Evolutionary conservation across 345 rosid genomes (phyloP).

Genomic region (Brassica incana): DNA sequence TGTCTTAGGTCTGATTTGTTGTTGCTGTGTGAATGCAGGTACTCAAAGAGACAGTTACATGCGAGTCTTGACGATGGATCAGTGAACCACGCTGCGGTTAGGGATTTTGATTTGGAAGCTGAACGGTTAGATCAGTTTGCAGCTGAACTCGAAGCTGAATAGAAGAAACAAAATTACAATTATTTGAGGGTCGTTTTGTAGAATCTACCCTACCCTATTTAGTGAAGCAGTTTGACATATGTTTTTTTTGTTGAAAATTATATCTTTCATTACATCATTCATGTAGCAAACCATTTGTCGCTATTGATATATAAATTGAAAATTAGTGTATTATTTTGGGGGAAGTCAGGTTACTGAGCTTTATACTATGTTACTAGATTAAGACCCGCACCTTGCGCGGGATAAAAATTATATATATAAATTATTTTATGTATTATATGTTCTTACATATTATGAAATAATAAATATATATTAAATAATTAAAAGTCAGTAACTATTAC

Average conservation of each 20-base stretch:
- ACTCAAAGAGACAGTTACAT: constrained; percentile 75
- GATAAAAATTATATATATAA: too few species aligned
- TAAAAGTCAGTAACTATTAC: too few species aligned
- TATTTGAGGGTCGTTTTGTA: neutral
- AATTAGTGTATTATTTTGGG: neutral
- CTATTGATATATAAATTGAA: neutral
- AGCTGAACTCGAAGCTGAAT: constrained; percentile 84
- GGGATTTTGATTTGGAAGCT: constrained; percentile 68
- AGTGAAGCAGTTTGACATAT: neutral
- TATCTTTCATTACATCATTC: neutral
- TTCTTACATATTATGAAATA: too few species aligned
- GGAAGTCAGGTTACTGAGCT: neutral
- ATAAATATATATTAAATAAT: too few species aligned
- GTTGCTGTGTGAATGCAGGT: constrained; percentile 48
- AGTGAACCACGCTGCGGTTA: constrained; percentile 68
- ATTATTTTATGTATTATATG: too few species aligned
- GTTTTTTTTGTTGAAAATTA: neutral
- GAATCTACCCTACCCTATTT: neutral
- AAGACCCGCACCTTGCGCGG: too few species aligned
- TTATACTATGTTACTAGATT: neutral
- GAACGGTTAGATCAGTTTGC: constrained; percentile 75
- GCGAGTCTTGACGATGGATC: constrained; percentile 80
- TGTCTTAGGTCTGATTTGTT: constrained; percentile 3
- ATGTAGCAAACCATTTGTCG: neutral
- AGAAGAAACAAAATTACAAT: constrained; percentile 28